Percentiles rank a stretch among this genome's conserved stretches.
These are phyloP conservation scores for Trichoderma asperellum DNA, from an alignment of 2,329 filamentous ascomycete genomes.

Conservation along the genomic window DNA sequence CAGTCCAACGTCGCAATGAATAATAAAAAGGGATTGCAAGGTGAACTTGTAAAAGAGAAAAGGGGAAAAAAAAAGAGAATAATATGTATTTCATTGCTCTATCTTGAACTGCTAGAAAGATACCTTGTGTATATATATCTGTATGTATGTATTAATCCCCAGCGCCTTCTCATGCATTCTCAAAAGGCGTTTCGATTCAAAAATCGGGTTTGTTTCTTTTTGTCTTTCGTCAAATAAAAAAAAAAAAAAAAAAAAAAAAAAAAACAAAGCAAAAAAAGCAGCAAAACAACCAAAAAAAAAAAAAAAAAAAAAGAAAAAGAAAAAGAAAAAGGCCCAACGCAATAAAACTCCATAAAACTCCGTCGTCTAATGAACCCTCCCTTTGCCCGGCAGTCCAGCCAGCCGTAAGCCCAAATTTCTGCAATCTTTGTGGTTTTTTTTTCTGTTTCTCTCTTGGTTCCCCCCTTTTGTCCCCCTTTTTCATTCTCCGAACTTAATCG, in stretches of 20 bases:
- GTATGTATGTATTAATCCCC: neutral
- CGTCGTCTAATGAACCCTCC: slow-evolving; percentile 4
- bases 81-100: neutral
- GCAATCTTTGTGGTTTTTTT: neutral
- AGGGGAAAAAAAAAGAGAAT: neutral
- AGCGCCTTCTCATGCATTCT: slow-evolving; percentile 4
- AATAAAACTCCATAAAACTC: slow-evolving; percentile 13
- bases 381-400: neutral
- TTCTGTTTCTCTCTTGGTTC: neutral
- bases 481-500: neutral
- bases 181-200: neutral
- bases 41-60: neutral
- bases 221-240: neutral
- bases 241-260: neutral
- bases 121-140: neutral
- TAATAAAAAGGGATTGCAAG: neutral
- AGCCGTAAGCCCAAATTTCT: neutral
- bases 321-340: neutral
- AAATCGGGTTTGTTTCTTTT: neutral
- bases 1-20: no score
- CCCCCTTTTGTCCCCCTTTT: neutral
- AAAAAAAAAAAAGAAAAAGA: neutral
- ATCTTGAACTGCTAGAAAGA: neutral
- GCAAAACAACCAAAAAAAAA: neutral
- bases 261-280: no score